Conservation (phyloP, 2,329 filamentous ascomycete species). For the Plenodomus tracheiphilus region DNA sequence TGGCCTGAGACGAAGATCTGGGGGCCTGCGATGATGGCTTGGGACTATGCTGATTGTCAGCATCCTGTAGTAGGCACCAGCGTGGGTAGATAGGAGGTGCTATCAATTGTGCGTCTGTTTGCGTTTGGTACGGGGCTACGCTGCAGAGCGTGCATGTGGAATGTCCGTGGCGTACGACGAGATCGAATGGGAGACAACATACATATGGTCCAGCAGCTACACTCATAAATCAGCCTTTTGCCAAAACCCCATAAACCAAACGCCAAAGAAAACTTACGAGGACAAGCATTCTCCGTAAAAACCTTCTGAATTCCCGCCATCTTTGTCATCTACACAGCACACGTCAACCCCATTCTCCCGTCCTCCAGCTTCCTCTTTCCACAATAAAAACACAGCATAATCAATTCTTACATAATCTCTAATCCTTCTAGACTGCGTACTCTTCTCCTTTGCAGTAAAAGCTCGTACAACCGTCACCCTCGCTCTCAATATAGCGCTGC, state of each 20-base stretch:
- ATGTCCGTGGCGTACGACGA: not conserved
- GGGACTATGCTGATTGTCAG: constrained; percentile 39
- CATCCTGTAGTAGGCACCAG: not conserved
- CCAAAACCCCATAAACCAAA: no score
- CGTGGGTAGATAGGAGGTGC: not conserved
- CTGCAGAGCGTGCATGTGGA: no score
- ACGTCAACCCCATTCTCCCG: no score
- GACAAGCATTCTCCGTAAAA: constrained; percentile 47
- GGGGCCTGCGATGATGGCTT: constrained; percentile 69
- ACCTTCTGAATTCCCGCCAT: constrained; percentile 53
- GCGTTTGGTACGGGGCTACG: no score
- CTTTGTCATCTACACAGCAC: constrained; percentile 16
- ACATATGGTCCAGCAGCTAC: constrained; percentile 50
- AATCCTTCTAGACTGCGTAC: no score
- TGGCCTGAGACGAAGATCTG: constrained; percentile 74
- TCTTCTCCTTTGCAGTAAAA: no score
- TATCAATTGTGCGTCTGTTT: no score
- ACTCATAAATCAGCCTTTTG: constrained; percentile 8
- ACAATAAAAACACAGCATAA: no score
- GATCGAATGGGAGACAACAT: constrained; percentile 26
- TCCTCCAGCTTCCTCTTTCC: no score
- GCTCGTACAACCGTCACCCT: no score
- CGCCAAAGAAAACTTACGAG: constrained; percentile 49
- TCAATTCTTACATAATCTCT: no score
- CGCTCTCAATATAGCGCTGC: no score